These are phyloP conservation scores for Clohesyomyces aquaticus DNA, from an alignment of 495 filamentous ascomycete genomes.

Conservation along the genomic window DNA sequence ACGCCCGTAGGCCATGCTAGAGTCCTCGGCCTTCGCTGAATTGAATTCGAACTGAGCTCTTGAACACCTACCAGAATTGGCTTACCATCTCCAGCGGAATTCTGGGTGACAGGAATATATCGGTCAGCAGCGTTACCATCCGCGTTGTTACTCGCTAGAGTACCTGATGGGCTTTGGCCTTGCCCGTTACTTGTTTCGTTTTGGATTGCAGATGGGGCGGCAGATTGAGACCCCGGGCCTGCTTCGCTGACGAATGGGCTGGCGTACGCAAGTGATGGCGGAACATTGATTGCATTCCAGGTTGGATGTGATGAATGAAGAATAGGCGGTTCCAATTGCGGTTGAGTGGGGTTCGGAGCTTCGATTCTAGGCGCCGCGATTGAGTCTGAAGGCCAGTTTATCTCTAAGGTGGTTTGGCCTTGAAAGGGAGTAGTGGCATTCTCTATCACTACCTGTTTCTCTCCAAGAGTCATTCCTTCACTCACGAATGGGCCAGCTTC, in stretches of 20 bases:
- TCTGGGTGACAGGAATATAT: neutral
- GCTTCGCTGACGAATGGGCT: slow-evolving; percentile 3
- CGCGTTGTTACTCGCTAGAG: neutral
- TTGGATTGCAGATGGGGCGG: neutral
- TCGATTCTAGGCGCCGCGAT: neutral
- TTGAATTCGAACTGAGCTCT: neutral
- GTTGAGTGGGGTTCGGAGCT: neutral
- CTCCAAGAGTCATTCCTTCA: no score
- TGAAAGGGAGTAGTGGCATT: neutral
- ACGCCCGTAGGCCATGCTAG: neutral
- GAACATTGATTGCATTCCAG: slow-evolving; percentile 24
- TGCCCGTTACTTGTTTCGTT: neutral
- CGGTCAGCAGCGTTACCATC: neutral
- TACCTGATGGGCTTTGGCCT: no score
- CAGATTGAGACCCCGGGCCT: neutral
- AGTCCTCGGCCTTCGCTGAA: neutral
- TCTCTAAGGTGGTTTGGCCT: neutral
- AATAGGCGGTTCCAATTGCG: neutral
- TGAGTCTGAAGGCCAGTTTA: no score
- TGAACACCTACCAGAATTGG: no score
- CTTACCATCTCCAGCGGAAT: neutral
- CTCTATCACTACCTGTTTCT: no score
- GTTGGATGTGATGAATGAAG: neutral
- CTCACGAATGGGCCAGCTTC: no score
- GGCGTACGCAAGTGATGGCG: neutral